Evolutionary conservation across 2,329 filamentous ascomycete species (phyloP), one percentile per base, ranked within the genome.

Genomic region (Sporothrix brunneoviolacea): DNA sequence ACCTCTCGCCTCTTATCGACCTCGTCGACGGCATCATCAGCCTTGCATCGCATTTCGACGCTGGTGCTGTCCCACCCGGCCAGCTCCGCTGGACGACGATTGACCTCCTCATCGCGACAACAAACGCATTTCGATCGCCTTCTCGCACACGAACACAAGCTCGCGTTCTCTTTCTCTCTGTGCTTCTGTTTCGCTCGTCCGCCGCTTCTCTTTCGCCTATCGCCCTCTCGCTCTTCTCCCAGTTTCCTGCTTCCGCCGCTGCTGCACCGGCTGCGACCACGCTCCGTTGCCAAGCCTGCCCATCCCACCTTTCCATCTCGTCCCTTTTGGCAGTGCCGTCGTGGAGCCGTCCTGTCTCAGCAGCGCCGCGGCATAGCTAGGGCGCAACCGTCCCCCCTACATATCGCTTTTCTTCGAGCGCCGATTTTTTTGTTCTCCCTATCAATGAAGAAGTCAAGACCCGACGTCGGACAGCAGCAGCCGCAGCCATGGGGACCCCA

Each of bases 391-490:
- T 12, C 4, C 37, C 24, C 19, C 24, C 16, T 43, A 18, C 10
- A 7, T 13, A 16, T n/a, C 7, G 30, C n/a, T n/a, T 43, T 32
- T 18, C 32, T 24, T 51, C 32, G 9, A 28, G 5, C 6, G 10
- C 24, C 24, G 24, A 28, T 19, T 38, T 22, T 24, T 33, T 22
- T 33, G 33, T 24, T 19, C 13, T 24, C n/a, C 37, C 36, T 53
- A 15, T 50, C 56, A 44, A 60, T 60, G 58, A 57, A 58, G 57
- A 56, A 58, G 41, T 19, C 57, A 52, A 51, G 54, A 33, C 39
- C 51, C 52, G 56, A 56, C 48, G 41, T 59, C 46, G 51, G 47
- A 49, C 56, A 55, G 53, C 56, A 60, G 57, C 53, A 50, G 54
- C 54, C 50, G 47, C 58, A 59, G 56, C 54, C 56, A 53, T 54